Base-by-base conservation (phyloP, 1,139 yeast genomes). In the Kurtzmaniella quercitrusa region DNA sequence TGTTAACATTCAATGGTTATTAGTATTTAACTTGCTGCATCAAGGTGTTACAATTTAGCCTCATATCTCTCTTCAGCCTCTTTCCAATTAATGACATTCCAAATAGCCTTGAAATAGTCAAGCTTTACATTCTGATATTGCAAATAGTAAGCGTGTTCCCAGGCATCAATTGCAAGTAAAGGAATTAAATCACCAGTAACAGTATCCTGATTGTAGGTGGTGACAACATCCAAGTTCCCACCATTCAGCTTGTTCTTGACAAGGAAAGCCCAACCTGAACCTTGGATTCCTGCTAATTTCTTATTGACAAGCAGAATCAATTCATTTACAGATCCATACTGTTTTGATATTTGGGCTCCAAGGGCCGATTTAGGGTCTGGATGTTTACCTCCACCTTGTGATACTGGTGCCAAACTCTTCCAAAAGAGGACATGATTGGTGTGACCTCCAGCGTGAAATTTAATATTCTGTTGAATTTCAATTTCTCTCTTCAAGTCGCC, bases 121-220 rank as follows among this genome's bases (percentile, higher is more conserved):
- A 70, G 95, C 78, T 91, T 91, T 64, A 85, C 93, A 72, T 91
- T 91, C 71, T 88, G 86, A 76, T 91, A 91, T 70, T 91, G 97
- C 70, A 91, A 77, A 79, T 91, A 91, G 76, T 90, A 91, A 44
- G 98, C 97, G 63, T 91, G 98, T 70, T 91, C 98, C 98, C 98
- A 91, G 50, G 98, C 97, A 62, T 91, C 98, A 64, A 91, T 88
- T 43, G 96, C 98, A 48, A 91, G 78, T 65, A 91, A 74, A 41
- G 97, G 96, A 45, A 81, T 76, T 62, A 79, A 76, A 25, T 79
- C 73, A 37, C 89, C 85, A 41, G 85, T 76, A 34, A 87, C 89
- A 37, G 95, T 86, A 68, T 91, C 98, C 69, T 91, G 98, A 76
- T 91, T 91, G 55, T 81, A 75, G 55, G 91, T 87, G 61, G 91